Percentiles rank a stretch among this genome's conserved stretches.
phyloP scores from a whole-genome alignment of 176 grass and related monocot genomes.

The Juncus effusus region DNA sequence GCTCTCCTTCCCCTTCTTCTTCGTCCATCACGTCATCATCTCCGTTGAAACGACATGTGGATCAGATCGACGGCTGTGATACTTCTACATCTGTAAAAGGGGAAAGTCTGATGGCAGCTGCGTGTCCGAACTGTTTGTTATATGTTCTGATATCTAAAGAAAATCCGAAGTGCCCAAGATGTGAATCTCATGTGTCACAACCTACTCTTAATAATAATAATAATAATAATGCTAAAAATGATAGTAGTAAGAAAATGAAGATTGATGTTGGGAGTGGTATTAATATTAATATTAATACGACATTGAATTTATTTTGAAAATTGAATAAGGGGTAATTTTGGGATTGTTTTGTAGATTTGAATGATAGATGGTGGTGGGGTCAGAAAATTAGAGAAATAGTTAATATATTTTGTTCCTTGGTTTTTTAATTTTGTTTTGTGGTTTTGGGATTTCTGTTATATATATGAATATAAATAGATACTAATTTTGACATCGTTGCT shows the following conservation, averaged over 20 bases:
- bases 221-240: constrained; percentile 41
- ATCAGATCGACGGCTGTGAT: constrained; percentile 63
- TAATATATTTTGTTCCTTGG: constrained; percentile 21
- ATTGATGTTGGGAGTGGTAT: constrained; percentile 49
- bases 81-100: constrained; percentile 27
- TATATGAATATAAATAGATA: constrained; percentile 34
- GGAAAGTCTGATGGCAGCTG: constrained; percentile 62
- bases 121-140: constrained; percentile 81
- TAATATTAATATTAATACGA: constrained; percentile 3
- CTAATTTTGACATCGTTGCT: constrained; percentile 18
- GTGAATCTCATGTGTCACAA: constrained; percentile 62
- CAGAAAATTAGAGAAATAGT: constrained; percentile 10
- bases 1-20: constrained; percentile 56
- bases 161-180: constrained; percentile 75
- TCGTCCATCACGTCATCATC: constrained; percentile 62
- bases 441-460: constrained; percentile 8
- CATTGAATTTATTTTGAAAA: constrained; percentile 29
- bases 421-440: constrained; percentile 18
- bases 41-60: constrained; percentile 29
- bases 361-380: background rate
- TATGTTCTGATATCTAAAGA: constrained; percentile 87
- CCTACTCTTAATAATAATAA: constrained; percentile 50
- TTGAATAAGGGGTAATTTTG: background rate
- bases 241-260: constrained; percentile 35
- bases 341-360: constrained; percentile 9